A percentile compares a stretch with the other conserved stretches of the same genome.
Conservation (phyloP, 2,329 filamentous ascomycete genomes). For the Exophiala sp. region DNA sequence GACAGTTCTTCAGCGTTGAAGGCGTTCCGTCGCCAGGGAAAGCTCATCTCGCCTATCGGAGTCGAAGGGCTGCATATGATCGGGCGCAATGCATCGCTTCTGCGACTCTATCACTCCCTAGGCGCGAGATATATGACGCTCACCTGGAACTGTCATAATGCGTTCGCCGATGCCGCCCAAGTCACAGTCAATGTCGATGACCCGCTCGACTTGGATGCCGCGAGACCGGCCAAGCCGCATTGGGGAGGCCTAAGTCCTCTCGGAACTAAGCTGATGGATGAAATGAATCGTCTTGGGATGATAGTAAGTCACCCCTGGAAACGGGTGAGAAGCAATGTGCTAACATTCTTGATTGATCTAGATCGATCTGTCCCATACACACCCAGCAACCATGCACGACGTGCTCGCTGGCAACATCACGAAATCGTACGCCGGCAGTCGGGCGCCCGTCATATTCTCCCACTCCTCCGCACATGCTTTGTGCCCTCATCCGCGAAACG, state of each 20-base stretch:
- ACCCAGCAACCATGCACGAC: slow-evolving; percentile 76
- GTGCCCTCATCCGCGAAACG: slow-evolving; percentile 85
- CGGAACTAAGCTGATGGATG: slow-evolving; percentile 63
- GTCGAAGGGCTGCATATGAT: slow-evolving; percentile 91
- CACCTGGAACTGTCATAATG: slow-evolving; percentile 93
- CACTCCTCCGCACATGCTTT: slow-evolving; percentile 75
- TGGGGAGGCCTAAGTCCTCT: slow-evolving; percentile 62
- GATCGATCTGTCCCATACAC: slow-evolving; percentile 72
- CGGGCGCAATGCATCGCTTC: slow-evolving; percentile 65
- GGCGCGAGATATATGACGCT: slow-evolving; percentile 86
- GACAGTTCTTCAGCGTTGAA: slow-evolving; percentile 57
- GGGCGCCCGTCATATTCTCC: slow-evolving; percentile 80
- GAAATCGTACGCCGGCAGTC: slow-evolving; percentile 9
- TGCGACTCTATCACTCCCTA: slow-evolving; percentile 67
- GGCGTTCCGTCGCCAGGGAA: slow-evolving; percentile 52
- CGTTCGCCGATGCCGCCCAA: slow-evolving; percentile 76
- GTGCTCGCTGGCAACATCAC: slow-evolving; percentile 50
- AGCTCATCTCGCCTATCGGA: slow-evolving; percentile 69
- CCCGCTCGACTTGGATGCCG: slow-evolving; percentile 8
- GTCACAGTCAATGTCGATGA: slow-evolving; percentile 38
- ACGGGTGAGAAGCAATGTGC: no score
- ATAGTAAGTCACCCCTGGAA: slow-evolving; percentile 50
- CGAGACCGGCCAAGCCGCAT: slow-evolving; percentile 35
- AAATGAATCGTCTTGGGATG: slow-evolving; percentile 94
- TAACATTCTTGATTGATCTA: not conserved